These are phyloP conservation scores for Quercus parvula DNA, from an alignment of 306 rosid species.

Conservation along the genomic window DNA sequence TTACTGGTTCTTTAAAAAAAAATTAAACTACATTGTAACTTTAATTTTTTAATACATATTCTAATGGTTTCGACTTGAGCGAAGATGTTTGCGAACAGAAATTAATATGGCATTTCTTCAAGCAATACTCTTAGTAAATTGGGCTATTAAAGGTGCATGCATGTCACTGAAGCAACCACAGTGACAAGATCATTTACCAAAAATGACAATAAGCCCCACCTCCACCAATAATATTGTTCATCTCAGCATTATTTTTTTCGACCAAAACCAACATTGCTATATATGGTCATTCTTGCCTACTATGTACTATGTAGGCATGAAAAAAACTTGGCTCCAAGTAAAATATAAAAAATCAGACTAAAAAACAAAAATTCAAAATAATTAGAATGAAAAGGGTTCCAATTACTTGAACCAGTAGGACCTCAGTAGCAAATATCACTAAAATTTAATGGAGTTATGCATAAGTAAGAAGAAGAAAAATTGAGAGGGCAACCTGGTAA, in stretches of 20 bases:
- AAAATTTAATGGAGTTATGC: not conserved
- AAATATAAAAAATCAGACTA: not conserved
- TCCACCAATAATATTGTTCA: too few species aligned
- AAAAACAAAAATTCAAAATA: too few species aligned
- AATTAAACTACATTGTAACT: too few species aligned
- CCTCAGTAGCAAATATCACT: not conserved
- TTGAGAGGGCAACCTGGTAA: not conserved
- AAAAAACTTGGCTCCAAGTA: not conserved
- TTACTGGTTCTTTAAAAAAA: too few species aligned
- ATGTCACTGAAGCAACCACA: not conserved
- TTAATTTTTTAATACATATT: too few species aligned
- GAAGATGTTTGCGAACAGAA: too few species aligned
- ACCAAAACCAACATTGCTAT: not conserved
- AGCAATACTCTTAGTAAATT: too few species aligned
- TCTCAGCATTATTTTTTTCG: not conserved
- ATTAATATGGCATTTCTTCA: too few species aligned
- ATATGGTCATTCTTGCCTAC: not conserved
- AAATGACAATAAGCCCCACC: not conserved
- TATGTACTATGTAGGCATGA: not conserved
- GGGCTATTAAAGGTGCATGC: too few species aligned
- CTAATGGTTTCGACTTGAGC: too few species aligned
- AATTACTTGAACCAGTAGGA: not conserved
- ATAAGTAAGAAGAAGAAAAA: not conserved
- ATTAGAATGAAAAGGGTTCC: not conserved
- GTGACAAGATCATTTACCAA: not conserved